Evolutionary conservation across 1,284 basidiomycete species (phyloP).

Genomic region (Sanguinoderma infundibulare): DNA sequence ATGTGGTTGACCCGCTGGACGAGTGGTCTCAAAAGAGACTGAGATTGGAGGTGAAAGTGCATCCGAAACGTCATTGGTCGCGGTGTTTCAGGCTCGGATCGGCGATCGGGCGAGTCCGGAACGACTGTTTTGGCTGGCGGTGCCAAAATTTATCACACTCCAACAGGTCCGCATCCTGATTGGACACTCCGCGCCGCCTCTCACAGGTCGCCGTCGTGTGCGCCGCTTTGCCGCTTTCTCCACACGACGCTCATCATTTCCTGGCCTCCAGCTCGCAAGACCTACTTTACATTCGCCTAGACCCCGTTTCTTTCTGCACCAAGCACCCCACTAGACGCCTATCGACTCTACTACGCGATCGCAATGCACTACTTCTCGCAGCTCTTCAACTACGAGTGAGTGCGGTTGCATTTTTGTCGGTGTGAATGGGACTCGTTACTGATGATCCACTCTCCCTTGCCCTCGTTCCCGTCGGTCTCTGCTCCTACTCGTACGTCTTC

Average conservation of each 20-base stretch:
- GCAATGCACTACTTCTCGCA: conserved; percentile 82
- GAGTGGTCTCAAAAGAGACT: no score
- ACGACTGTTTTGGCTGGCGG: neutral
- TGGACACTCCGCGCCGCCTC: conserved; percentile 13
- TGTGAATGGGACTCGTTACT: conserved; percentile 22
- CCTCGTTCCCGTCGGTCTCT: neutral
- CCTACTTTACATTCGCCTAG: conserved; percentile 22
- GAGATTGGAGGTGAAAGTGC: neutral
- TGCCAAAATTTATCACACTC: conserved; percentile 24
- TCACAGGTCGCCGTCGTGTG: conserved; percentile 22
- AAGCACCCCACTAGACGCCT: neutral
- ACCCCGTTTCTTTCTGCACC: neutral
- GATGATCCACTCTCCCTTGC: conserved; percentile 4
- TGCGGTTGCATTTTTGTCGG: conserved; percentile 18
- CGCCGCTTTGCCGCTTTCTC: conserved; percentile 12
- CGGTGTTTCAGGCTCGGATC: neutral
- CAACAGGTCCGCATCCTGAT: conserved; percentile 17
- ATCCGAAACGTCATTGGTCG: conserved; percentile 2
- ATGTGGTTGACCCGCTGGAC: no score
- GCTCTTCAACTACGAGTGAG: conserved; percentile 74
- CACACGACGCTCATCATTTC: conserved; percentile 8
- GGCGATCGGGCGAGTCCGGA: conserved; percentile 10
- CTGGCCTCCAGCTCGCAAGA: conserved; percentile 5
- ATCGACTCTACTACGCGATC: neutral
- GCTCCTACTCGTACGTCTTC: neutral